Conservation (phyloP, 2,329 filamentous ascomycete genomes). For the Aspergillus fumigatus region DNA sequence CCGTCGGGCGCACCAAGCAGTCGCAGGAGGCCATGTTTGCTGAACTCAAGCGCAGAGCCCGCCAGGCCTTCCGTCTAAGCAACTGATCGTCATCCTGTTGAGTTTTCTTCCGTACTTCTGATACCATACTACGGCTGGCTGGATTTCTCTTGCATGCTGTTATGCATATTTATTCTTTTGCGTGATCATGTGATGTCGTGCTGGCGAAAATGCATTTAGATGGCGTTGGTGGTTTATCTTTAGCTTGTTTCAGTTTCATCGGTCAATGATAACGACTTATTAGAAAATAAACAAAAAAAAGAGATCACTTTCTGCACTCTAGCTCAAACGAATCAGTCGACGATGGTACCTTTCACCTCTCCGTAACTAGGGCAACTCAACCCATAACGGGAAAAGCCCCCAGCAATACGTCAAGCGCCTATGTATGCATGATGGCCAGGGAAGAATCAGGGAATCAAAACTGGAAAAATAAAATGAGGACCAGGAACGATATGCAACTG, state of each 20-base stretch:
- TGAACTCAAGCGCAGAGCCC: conserved; percentile 32
- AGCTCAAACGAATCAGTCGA: background rate
- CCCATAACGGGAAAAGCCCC: background rate
- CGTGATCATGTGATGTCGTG: conserved; percentile 7
- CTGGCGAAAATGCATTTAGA: conserved; percentile 23
- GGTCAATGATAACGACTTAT: conserved; percentile 18
- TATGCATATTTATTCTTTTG: conserved; percentile 1
- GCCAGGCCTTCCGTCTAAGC: conserved; percentile 17
- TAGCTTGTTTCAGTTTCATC: conserved; percentile 10
- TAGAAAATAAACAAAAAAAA: background rate
- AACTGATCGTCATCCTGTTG: conserved; percentile 11
- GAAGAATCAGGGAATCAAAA: background rate
- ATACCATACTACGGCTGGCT: background rate
- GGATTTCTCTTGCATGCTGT: conserved; percentile 1
- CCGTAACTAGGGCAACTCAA: background rate
- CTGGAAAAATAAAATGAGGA: background rate
- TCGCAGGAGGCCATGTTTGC: conserved; percentile 35
- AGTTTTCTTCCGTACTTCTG: conserved; percentile 1
- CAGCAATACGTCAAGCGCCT: too few species aligned
- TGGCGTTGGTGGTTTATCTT: conserved; percentile 16
- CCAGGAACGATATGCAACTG: background rate
- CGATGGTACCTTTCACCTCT: background rate
- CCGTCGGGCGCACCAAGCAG: conserved; percentile 50
- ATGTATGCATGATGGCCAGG: background rate
- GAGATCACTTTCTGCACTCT: too few species aligned